Evolutionary conservation across 257 asterid genomes (phyloP), one percentile per base, ranked within the genome.

Genomic region (Solanum etuberosum): DNA sequence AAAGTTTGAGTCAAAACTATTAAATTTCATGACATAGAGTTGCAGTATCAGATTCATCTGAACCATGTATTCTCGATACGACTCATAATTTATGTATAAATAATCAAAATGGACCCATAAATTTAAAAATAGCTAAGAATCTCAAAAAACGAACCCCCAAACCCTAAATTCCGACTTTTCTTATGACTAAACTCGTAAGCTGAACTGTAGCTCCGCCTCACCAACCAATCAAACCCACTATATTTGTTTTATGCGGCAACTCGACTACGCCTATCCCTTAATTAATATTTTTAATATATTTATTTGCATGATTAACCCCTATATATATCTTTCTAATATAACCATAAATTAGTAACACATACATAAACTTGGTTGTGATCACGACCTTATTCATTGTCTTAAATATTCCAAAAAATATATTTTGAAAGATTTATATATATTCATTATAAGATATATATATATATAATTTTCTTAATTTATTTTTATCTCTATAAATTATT

Each of bases 231-330:
- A 72, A 72, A 40, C 9, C 29, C 18, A 37, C 1, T 12, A 43
- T 84, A 6, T 51, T 54, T 51, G 13, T 70, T 40, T 51, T 77
- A 38, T 87, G 89, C 84, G 90, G 93, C 90, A 74, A 86, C 88
- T 89, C 34, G 88, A 63, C 74, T 72, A 13, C 86, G 83, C 3
- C 54, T 34, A 15, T 68, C 48, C 11, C 42, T 70, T 65, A 67
- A 40, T 72, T 65, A 77, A 74, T 86, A 10, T n/a, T 23, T 42
- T n/a, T 11, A 29, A 2, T 40, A 3, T 25, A 5, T 67, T 31
- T 71, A 31, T 31, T 70, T 71, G 72, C 59, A 84, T 61, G 23
- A 86, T 42, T 27, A 15, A 51, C 3, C 13, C 25, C 40, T 31
- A 70, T 68, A 68, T 68, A 68, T 54, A 42, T 42, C 20, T 46